Base-by-base conservation (phyloP, 1,284 basidiomycete species). In the Rhodofomes roseus region DNA sequence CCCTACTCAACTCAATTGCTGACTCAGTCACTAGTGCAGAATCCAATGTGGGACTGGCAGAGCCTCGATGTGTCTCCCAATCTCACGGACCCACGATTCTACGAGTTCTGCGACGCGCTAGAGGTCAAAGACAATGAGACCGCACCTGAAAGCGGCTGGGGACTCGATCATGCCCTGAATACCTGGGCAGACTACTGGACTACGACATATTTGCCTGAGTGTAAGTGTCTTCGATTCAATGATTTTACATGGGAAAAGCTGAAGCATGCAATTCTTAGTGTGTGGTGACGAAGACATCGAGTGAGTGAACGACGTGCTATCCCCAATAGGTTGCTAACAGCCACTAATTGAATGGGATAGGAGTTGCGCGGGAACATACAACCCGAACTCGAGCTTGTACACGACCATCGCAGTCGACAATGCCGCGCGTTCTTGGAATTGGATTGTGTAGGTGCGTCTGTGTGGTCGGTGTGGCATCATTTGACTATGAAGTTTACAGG, bases 51-150 rank as follows among this genome's bases (percentile, higher is more conserved):
- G 66, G 77, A 66, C 56, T 89, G 86, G 85, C 86, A 87, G 65
- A 71, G 70, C 25, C 65, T 87, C n/a, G 78, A 81, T 57, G 79
- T 80, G 1, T 75, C 73, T 4, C 72, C 74, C 2, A 76, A 74
- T 1, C 68, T 73, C 0, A 71, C 70, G 18, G 62, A 27, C 25
- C 12, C 23, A 1, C 23, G 70, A 29, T 90, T 90, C 71, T 86
- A 76, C 71, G 46, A 78, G 25, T 90, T 89, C 70, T 90, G 89
- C 60, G 87, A 90, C 63, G 85, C 86, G 0, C 73, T 90, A 0
- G 87, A 90, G 70, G 84, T 88, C n/a, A 84, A 84, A 68, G 66
- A 86, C 58, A 85, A 85, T 2, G 74, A 78, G 3, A 79, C 62
- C 54, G 86, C 87, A 1, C 76, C 80, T 11, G 71, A 75, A 0